These are phyloP conservation scores for Lachnum nothofagi DNA, from an alignment of 2,329 filamentous ascomycete species.

Conservation along the genomic window DNA sequence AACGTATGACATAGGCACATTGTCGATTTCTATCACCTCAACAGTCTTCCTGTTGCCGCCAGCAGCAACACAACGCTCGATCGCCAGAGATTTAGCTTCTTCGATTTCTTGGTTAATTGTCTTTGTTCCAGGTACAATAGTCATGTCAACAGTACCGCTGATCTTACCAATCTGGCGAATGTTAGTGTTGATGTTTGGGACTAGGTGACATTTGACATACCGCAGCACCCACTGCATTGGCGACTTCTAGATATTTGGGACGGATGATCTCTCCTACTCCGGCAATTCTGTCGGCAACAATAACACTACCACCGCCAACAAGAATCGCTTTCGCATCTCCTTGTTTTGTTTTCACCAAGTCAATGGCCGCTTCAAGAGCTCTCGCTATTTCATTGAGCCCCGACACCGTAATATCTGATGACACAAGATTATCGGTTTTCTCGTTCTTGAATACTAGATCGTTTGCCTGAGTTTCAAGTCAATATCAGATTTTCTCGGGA, in stretches of 20 bases:
- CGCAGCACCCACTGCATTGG: slow-evolving; percentile 58
- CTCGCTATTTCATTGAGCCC: slow-evolving; percentile 27
- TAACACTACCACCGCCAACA: slow-evolving; percentile 53
- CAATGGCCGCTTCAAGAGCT: slow-evolving; percentile 49
- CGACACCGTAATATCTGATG: slow-evolving; percentile 10
- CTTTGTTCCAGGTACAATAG: slow-evolving; percentile 22
- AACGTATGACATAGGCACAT: slow-evolving; percentile 28
- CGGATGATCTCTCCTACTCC: slow-evolving; percentile 47
- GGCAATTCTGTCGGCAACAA: slow-evolving; percentile 41
- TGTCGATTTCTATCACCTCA: slow-evolving; percentile 29
- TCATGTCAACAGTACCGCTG: slow-evolving; percentile 27
- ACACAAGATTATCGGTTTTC: slow-evolving; percentile 7
- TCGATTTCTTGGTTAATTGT: slow-evolving; percentile 26
- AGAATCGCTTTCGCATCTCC: slow-evolving; percentile 48
- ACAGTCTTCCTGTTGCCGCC: slow-evolving; percentile 26
- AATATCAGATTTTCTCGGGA: background rate
- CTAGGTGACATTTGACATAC: slow-evolving; percentile 34
- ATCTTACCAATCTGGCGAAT: slow-evolving; percentile 27
- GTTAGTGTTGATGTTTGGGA: background rate
- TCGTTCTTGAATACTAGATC: slow-evolving; percentile 20
- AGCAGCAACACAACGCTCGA: slow-evolving; percentile 25
- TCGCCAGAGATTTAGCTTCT: slow-evolving; percentile 23
- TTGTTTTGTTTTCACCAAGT: slow-evolving; percentile 52
- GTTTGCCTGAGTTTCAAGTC: slow-evolving; percentile 37
- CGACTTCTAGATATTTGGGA: slow-evolving; percentile 49